These are phyloP conservation scores for Carnegiea gigantea DNA, from an alignment of 179 eudicot genomes.

Conservation along the genomic window DNA sequence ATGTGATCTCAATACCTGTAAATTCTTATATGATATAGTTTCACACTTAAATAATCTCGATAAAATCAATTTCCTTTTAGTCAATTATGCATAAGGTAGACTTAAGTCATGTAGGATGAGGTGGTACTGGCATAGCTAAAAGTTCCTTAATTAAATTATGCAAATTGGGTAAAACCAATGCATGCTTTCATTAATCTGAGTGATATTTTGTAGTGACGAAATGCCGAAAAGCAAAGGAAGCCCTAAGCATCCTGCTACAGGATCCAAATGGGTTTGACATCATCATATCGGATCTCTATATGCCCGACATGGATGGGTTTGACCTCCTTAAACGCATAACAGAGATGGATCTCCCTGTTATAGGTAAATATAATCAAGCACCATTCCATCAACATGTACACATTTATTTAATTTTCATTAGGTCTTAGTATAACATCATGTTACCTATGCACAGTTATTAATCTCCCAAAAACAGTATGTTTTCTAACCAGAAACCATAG, in stretches of 20 bases:
- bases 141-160: no score
- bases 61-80: no score
- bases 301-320: slow-evolving; percentile 24
- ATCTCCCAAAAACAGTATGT: no score
- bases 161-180: no score
- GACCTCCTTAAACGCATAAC: slow-evolving; percentile 18
- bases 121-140: no score
- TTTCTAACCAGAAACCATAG: no score
- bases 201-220: slow-evolving; percentile 19
- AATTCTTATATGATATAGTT: background rate
- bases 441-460: no score
- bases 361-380: slow-evolving; percentile 21
- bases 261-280: slow-evolving; percentile 18
- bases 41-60: background rate
- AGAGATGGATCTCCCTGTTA: slow-evolving; percentile 27
- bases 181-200: background rate
- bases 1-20: background rate
- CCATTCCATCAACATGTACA: background rate
- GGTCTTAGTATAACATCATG: no score
- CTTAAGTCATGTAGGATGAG: no score
- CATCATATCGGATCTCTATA: slow-evolving; percentile 16
- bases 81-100: no score
- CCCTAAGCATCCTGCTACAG: slow-evolving; percentile 1
- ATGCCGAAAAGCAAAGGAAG: slow-evolving; percentile 17
- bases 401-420: background rate